These are phyloP conservation scores for Alternaria sp. DNA, from an alignment of 2,329 filamentous ascomycete genomes.

Conservation along the genomic window DNA sequence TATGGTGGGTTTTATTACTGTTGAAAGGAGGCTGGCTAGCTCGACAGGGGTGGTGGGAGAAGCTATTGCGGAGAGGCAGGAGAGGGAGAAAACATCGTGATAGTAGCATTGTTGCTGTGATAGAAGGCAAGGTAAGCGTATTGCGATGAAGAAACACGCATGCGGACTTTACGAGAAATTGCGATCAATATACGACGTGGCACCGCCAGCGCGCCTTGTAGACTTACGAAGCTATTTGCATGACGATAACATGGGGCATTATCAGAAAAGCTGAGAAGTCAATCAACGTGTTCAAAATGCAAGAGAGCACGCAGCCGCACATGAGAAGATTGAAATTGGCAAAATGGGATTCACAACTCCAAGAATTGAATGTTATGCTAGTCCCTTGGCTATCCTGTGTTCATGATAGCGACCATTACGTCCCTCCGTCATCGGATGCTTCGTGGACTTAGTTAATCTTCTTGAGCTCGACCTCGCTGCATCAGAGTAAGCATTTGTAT, in stretches of 20 bases:
- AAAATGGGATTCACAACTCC: neutral
- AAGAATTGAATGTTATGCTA: neutral
- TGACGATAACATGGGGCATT: neutral
- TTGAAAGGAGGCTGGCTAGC: too few relatives aligned
- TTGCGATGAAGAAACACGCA: too few relatives aligned
- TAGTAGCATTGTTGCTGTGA: too few relatives aligned
- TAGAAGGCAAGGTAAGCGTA: too few relatives aligned
- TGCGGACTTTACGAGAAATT: too few relatives aligned
- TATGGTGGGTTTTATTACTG: too few relatives aligned
- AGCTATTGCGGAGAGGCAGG: too few relatives aligned
- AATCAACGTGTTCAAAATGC: neutral
- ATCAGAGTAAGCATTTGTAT: slow-evolving; percentile 13
- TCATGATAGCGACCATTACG: neutral
- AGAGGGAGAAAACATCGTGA: too few relatives aligned
- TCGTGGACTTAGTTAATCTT: slow-evolving; percentile 41
- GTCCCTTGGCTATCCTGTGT: neutral
- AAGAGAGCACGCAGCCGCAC: neutral
- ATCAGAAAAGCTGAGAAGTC: neutral
- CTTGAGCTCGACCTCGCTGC: slow-evolving; percentile 46
- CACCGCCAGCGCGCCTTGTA: neutral
- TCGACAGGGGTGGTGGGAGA: too few relatives aligned
- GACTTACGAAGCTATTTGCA: too few relatives aligned
- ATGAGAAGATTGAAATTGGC: neutral
- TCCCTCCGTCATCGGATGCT: neutral
- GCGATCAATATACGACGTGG: too few relatives aligned